These are phyloP conservation scores for Penicillium riverlandense DNA, from an alignment of 495 filamentous ascomycete species.

Conservation along the genomic window DNA sequence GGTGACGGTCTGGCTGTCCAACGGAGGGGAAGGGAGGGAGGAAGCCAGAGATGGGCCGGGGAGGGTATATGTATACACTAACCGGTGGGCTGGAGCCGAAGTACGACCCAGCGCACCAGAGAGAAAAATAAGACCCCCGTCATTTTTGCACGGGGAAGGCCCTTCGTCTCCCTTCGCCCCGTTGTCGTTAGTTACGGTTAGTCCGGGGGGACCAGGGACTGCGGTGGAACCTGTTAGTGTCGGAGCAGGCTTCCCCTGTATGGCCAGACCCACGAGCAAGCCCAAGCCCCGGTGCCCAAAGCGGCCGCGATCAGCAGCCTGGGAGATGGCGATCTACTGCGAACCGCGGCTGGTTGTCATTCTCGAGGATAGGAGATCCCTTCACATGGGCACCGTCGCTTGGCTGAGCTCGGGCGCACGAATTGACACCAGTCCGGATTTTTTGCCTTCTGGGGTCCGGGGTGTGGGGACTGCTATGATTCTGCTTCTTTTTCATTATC, in stretches of 20 bases:
- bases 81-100: no score
- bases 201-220: neutral
- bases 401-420: constrained; percentile 2
- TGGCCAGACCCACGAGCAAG: constrained; percentile 10
- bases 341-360: constrained; percentile 15
- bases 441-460: neutral
- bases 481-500: no score
- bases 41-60: neutral
- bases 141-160: no score
- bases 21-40: neutral
- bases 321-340: constrained; percentile 20
- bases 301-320: constrained; percentile 8
- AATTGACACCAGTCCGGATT: no score
- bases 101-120: neutral
- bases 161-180: no score
- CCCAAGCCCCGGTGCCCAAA: neutral
- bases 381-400: constrained; percentile 1
- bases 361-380: neutral
- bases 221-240: neutral
- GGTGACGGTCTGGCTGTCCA: constrained; percentile 1
- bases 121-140: neutral
- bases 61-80: no score
- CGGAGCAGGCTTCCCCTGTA: constrained; percentile 14
- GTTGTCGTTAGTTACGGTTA: neutral
- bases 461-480: neutral